A percentile compares a stretch with the other conserved stretches of the same genome.
Conservation (phyloP, 495 filamentous ascomycete genomes). For the Physcia stellaris region DNA sequence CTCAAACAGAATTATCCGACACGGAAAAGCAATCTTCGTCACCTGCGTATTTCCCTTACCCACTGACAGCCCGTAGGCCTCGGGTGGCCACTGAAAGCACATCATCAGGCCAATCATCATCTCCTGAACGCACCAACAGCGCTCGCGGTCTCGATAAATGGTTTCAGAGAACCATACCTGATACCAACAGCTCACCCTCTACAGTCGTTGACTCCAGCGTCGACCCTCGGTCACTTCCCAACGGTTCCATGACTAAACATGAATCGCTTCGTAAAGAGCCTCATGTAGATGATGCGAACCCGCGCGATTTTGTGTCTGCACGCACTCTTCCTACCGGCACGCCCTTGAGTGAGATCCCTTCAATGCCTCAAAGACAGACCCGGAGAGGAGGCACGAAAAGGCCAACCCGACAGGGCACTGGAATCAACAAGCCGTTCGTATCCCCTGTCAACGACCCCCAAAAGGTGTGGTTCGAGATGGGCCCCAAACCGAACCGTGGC, state of each 20-base stretch:
- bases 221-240: neutral
- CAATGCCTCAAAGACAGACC: slow-evolving; percentile 8
- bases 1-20: neutral
- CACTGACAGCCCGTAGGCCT: no score
- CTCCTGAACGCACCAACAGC: neutral
- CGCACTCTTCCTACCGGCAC: slow-evolving; percentile 12
- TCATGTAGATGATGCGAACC: neutral
- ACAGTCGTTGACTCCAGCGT: neutral
- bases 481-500: neutral
- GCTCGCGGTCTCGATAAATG: slow-evolving; percentile 9
- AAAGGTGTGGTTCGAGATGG: slow-evolving; percentile 20
- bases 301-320: slow-evolving; percentile 11
- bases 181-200: no score
- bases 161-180: no score
- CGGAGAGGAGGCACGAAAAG: slow-evolving; percentile 4
- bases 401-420: slow-evolving; percentile 8
- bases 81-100: no score
- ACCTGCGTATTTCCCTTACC: slow-evolving; percentile 2
- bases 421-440: slow-evolving; percentile 22
- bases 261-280: neutral
- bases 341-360: slow-evolving; percentile 15
- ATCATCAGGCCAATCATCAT: slow-evolving; percentile 11
- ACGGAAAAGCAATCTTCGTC: neutral
- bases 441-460: slow-evolving; percentile 17
- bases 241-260: neutral